Evolutionary conservation across 1,139 yeast species (phyloP).

Genomic region (Suhomyces yuchorum): DNA sequence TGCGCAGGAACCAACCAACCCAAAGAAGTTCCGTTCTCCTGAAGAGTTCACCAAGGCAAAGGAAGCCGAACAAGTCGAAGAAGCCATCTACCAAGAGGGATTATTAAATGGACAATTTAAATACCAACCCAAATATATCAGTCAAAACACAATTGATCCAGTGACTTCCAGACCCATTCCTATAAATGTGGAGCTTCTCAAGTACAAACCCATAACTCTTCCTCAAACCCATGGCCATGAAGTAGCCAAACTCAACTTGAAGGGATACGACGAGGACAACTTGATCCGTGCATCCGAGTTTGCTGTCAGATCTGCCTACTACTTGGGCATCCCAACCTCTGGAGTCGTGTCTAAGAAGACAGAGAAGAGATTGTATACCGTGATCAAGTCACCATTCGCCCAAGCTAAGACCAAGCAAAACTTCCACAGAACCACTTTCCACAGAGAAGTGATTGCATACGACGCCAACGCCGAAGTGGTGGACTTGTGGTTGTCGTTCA

Average conservation of each 20-base stretch:
- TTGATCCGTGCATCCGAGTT: slow-evolving; percentile 81
- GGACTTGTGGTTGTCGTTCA: slow-evolving; percentile 78
- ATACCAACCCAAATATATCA: slow-evolving; percentile 46
- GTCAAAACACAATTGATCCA: slow-evolving; percentile 34
- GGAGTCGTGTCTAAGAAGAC: slow-evolving; percentile 60
- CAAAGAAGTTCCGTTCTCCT: slow-evolving; percentile 32
- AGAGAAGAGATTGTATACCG: slow-evolving; percentile 83
- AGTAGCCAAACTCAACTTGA: slow-evolving; percentile 69
- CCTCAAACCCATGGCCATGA: slow-evolving; percentile 69
- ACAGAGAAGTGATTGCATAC: slow-evolving; percentile 70
- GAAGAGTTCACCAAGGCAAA: slow-evolving; percentile 32
- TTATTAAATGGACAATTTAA: slow-evolving; percentile 34
- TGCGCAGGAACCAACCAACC: background rate
- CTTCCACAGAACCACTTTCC: slow-evolving; percentile 84
- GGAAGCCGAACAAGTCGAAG: slow-evolving; percentile 30
- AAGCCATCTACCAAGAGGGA: slow-evolving; percentile 31
- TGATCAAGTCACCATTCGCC: slow-evolving; percentile 89
- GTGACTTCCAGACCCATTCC: slow-evolving; percentile 62
- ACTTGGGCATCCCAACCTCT: slow-evolving; percentile 77
- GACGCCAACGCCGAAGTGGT: slow-evolving; percentile 86
- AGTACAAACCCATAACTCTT: slow-evolving; percentile 77
- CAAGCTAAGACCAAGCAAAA: slow-evolving; percentile 95
- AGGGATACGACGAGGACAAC: slow-evolving; percentile 71
- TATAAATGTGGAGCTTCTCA: slow-evolving; percentile 76
- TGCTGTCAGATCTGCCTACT: slow-evolving; percentile 86